These are phyloP conservation scores for Pyrenochaeta sp. DNA, from an alignment of 2,329 filamentous ascomycete species.

Conservation along the genomic window DNA sequence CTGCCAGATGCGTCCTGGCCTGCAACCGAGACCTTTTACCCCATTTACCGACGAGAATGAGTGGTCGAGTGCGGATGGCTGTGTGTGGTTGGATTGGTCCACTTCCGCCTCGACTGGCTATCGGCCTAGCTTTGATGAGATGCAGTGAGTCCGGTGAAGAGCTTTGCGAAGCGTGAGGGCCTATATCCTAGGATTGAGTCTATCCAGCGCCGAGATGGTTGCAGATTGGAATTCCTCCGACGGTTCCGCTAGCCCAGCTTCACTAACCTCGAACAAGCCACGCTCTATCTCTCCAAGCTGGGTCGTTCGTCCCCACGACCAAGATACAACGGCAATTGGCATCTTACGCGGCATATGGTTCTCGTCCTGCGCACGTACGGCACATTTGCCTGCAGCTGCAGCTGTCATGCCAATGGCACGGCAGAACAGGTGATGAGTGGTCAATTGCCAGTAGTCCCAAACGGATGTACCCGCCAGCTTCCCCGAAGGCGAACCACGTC, in stretches of 20 bases:
- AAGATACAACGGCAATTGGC: neutral
- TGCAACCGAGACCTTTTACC: slow-evolving; percentile 5
- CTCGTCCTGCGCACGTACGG: neutral
- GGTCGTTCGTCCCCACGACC: neutral
- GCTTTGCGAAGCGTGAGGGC: neutral
- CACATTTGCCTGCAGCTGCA: neutral
- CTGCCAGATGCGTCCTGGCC: slow-evolving; percentile 4
- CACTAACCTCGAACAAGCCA: neutral
- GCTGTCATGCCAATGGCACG: neutral
- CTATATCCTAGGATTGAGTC: neutral
- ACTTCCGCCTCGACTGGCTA: neutral
- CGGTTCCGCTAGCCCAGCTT: neutral
- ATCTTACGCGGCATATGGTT: neutral
- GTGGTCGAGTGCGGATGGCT: neutral
- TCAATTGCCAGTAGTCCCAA: slow-evolving; percentile 1
- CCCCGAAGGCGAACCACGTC: slow-evolving; percentile 2
- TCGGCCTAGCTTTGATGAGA: neutral
- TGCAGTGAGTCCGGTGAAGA: neutral
- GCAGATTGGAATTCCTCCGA: neutral
- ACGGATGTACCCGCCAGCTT: slow-evolving; percentile 5
- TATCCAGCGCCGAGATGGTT: neutral
- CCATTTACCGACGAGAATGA: slow-evolving; percentile 1
- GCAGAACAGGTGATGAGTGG: neutral
- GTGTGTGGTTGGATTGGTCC: neutral
- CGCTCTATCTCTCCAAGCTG: neutral